Evolutionary conservation across 116 monocot genomes (phyloP).

Genomic region (Thalassia testudinum): DNA sequence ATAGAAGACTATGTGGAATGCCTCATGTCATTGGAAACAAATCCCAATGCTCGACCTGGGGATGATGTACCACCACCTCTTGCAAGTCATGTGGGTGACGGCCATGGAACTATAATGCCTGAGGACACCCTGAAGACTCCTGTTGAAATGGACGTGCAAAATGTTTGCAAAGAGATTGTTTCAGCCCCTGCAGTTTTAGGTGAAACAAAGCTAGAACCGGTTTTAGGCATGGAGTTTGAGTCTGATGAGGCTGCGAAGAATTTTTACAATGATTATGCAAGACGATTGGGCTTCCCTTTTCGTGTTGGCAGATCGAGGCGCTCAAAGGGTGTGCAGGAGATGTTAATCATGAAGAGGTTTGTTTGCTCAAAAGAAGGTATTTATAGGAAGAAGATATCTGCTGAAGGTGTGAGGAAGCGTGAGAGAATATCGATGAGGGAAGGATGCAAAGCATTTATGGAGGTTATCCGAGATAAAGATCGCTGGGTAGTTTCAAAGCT

Average conservation of each 20-base stretch:
- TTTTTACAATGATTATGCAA: slow-evolving; percentile 93
- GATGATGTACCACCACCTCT: slow-evolving; percentile 28
- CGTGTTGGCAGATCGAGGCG: slow-evolving; percentile 85
- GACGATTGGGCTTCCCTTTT: slow-evolving; percentile 81
- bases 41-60: slow-evolving; percentile 17
- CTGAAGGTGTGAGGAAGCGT: slow-evolving; percentile 67
- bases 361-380: slow-evolving; percentile 94
- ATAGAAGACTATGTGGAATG: slow-evolving; percentile 88
- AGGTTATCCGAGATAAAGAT: slow-evolving; percentile 69
- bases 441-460: slow-evolving; percentile 98
- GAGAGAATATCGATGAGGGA: slow-evolving; percentile 89
- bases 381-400: slow-evolving; percentile 62
- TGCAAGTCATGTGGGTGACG: slow-evolving; percentile 6
- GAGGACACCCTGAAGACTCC: slow-evolving; percentile 12
- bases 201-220: slow-evolving; percentile 46
- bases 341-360: slow-evolving; percentile 92
- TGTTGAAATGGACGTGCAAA: slow-evolving; percentile 11
- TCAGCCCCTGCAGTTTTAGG: slow-evolving; percentile 1
- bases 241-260: slow-evolving; percentile 92
- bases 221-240: slow-evolving; percentile 74
- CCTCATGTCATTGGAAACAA: slow-evolving; percentile 83
- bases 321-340: slow-evolving; percentile 85
- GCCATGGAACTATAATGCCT: not conserved
- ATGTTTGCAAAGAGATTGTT: slow-evolving; percentile 12
- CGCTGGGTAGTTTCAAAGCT: slow-evolving; percentile 92